These are phyloP conservation scores for Nothopassalora personata DNA, from an alignment of 2,329 filamentous ascomycete species.

Conservation along the genomic window DNA sequence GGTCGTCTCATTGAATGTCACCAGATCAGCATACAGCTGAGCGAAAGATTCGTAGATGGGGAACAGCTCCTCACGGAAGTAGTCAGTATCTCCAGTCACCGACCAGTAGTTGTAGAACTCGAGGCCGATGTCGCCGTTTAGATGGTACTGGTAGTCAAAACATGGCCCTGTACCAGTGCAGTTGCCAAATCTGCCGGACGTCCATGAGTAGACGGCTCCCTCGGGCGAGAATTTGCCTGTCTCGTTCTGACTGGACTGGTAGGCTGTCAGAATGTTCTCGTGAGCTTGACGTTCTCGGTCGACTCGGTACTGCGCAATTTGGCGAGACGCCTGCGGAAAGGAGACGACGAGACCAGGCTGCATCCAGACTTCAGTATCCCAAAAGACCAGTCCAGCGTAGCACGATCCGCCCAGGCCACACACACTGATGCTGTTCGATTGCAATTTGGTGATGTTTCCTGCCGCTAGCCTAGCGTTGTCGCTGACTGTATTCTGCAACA, in stretches of 20 bases:
- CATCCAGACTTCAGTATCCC: conserved; percentile 65
- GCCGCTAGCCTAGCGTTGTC: conserved; percentile 49
- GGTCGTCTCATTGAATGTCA: conserved; percentile 54
- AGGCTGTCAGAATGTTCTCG: conserved; percentile 53
- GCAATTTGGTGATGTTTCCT: conserved; percentile 47
- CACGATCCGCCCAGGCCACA: conserved; percentile 62
- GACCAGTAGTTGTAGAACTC: conserved; percentile 58
- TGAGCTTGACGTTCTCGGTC: conserved; percentile 56
- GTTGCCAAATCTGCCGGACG: conserved; percentile 61
- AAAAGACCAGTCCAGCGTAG: conserved; percentile 62
- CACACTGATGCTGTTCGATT: conserved; percentile 61
- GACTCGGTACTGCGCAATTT: conserved; percentile 60
- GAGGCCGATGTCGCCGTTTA: conserved; percentile 65
- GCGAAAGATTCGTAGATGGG: conserved; percentile 62
- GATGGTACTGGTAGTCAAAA: conserved; percentile 67
- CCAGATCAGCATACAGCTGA: conserved; percentile 55
- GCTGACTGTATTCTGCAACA: conserved; percentile 52
- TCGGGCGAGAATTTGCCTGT: conserved; percentile 52
- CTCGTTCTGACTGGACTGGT: conserved; percentile 54
- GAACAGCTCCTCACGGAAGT: conserved; percentile 52
- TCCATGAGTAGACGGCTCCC: conserved; percentile 64
- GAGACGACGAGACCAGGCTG: conserved; percentile 60
- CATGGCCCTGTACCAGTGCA: conserved; percentile 59
- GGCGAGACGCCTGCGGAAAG: conserved; percentile 56
- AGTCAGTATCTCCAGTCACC: conserved; percentile 53